Conservation (phyloP, 805 yeast genomes). For the Candida jianshihensis region DNA sequence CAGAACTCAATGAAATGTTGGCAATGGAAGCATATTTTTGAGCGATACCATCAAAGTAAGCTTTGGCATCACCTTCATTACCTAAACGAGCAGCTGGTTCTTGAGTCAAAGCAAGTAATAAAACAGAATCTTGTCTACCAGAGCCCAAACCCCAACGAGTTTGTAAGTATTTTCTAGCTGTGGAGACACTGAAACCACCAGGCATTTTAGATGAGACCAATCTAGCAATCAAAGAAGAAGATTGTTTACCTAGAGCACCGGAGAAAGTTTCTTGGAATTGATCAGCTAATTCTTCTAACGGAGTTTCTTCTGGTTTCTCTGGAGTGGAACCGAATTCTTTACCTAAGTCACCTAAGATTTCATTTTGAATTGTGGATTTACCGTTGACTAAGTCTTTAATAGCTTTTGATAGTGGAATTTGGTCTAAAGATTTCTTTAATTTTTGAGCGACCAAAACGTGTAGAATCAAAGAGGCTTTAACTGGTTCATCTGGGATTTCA, state of each 20-base stretch:
- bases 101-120: slow-evolving; percentile 73
- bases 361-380: slow-evolving; percentile 97
- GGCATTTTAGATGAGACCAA: slow-evolving; percentile 97
- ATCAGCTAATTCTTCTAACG: slow-evolving; percentile 92
- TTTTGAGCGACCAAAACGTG: slow-evolving; percentile 94
- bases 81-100: slow-evolving; percentile 91
- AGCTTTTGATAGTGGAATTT: slow-evolving; percentile 83
- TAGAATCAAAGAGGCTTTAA: slow-evolving; percentile 71
- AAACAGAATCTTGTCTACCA: slow-evolving; percentile 91
- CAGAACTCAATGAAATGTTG: slow-evolving; percentile 71
- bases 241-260: slow-evolving; percentile 91
- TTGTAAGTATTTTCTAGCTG: slow-evolving; percentile 88
- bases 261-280: slow-evolving; percentile 84
- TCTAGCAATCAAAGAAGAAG: slow-evolving; percentile 82
- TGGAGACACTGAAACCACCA: slow-evolving; percentile 93
- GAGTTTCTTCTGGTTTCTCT: slow-evolving; percentile 98
- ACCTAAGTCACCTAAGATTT: slow-evolving; percentile 96
- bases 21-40: slow-evolving; percentile 79
- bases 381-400: slow-evolving; percentile 97
- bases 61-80: slow-evolving; percentile 84
- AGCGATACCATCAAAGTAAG: slow-evolving; percentile 74
- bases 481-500: slow-evolving; percentile 83
- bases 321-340: slow-evolving; percentile 98
- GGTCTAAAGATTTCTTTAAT: slow-evolving; percentile 83
- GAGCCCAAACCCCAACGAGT: slow-evolving; percentile 87